A percentile compares a stretch with the other conserved stretches of the same genome.
Conservation (phyloP, 2,329 filamentous ascomycete species). For the Fusarium euwallaceae region DNA sequence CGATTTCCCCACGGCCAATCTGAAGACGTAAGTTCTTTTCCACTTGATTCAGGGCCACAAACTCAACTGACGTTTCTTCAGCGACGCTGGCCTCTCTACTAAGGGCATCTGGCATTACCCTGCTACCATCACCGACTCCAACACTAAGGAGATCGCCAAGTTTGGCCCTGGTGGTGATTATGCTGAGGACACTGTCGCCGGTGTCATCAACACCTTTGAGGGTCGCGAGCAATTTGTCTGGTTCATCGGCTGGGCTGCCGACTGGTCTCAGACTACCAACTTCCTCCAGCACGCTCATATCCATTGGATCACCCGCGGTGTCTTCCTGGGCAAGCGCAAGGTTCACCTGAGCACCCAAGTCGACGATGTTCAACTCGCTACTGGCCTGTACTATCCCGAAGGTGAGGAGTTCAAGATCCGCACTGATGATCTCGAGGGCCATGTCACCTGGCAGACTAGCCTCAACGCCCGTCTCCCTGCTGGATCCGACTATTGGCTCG, state of each 20-base stretch:
- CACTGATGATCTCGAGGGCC: constrained; percentile 24
- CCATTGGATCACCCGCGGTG: constrained; percentile 37
- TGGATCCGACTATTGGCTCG: constrained; percentile 29
- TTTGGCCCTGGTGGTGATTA: constrained; percentile 26
- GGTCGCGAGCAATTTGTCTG: constrained; percentile 38
- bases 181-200: constrained; percentile 28
- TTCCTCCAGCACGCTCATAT: constrained; percentile 36
- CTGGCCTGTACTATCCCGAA: constrained; percentile 26
- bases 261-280: constrained; percentile 31
- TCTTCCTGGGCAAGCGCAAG: constrained; percentile 39
- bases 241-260: constrained; percentile 35
- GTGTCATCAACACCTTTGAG: constrained; percentile 31
- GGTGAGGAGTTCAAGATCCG: constrained; percentile 32
- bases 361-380: constrained; percentile 33
- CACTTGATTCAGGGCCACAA: background rate
- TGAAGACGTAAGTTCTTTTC: constrained; percentile 19
- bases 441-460: constrained; percentile 32
- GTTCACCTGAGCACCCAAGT: constrained; percentile 28
- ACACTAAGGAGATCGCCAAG: constrained; percentile 29
- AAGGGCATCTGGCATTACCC: constrained; percentile 34
- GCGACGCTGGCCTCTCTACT: constrained; percentile 27
- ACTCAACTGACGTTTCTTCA: background rate
- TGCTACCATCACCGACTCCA: constrained; percentile 22
- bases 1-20: constrained; percentile 31
- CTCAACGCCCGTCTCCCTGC: constrained; percentile 29